Evolutionary conservation across 306 rosid genomes (phyloP).

Genomic region (Quercus berberidifolia): DNA sequence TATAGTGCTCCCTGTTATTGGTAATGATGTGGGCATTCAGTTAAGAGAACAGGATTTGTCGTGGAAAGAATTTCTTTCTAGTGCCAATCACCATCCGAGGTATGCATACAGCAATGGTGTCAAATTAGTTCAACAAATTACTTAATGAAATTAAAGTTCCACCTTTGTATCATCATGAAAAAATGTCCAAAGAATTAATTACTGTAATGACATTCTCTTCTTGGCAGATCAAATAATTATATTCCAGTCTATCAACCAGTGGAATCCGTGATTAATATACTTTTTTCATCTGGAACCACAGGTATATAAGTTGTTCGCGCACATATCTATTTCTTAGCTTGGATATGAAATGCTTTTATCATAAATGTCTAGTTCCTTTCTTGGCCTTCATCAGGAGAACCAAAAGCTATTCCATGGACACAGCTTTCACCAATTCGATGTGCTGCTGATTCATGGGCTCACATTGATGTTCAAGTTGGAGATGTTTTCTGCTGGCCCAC

Average conservation of each 20-base stretch:
- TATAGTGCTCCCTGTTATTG: slow-evolving; percentile 71
- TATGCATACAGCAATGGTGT: slow-evolving; percentile 1
- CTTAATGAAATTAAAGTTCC: not conserved
- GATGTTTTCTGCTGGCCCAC: slow-evolving; percentile 88
- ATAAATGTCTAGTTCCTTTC: slow-evolving; percentile 17
- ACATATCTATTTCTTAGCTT: not conserved
- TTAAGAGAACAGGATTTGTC: slow-evolving; percentile 53
- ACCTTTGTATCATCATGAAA: not conserved
- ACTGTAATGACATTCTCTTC: no score
- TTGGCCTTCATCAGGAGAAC: slow-evolving; percentile 58
- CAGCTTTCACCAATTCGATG: slow-evolving; percentile 77
- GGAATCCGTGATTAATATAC: slow-evolving; percentile 68
- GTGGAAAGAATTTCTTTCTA: no score
- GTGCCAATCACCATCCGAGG: no score
- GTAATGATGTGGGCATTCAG: slow-evolving; percentile 45
- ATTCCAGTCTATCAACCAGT: slow-evolving; percentile 57
- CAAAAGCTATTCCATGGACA: slow-evolving; percentile 97
- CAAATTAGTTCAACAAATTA: not conserved
- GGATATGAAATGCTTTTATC: not conserved
- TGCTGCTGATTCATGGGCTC: slow-evolving; percentile 82
- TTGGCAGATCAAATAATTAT: slow-evolving; percentile 10
- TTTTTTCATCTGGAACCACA: slow-evolving; percentile 96
- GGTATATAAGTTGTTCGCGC: slow-evolving; percentile 41
- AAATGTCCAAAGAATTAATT: not conserved
- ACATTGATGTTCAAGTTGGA: slow-evolving; percentile 49